Base-by-base conservation (phyloP, 441 rosid species). In the Bruguiera hainesii region DNA sequence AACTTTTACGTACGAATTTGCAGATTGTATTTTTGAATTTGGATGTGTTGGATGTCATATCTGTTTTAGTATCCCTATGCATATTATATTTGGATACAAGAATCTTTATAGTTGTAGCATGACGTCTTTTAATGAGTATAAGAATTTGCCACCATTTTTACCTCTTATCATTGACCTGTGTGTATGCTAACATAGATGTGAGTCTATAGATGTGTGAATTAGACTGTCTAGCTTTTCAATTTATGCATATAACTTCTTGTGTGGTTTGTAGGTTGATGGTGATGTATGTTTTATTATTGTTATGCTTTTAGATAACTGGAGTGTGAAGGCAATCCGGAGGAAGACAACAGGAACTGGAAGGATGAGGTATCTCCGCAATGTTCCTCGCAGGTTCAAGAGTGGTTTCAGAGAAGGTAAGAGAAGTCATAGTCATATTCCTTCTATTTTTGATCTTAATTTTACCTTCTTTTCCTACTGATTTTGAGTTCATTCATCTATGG, bases 401-500 rank as follows among this genome's bases (percentile, higher is more conserved):
- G 94, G 98, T 28, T 91, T 89, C 79, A 86, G 92, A 84, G 97
- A 92, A 83, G 96, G 98, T 89, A 74, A 35, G 33, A 9, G 4
- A 56, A 50, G 7, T 3, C 48, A n/a, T 29, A 10, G 0, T 46
- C n/a, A 33, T 1, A 0, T 9, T 8, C 5, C 16, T 57, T 63
- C 2, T 3, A 15, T 3, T n/a, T 16, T 9, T 13, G 20, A 25
- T 33, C 21, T 7, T 39, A 16, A 1, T 15, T 19, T 1, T n/a
- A 0, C 11, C 30, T 46, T 21, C 21, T 31, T 48, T 15, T 31
- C 0, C 13, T 7, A 39, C 2, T 21, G 2, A 5, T 8, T 6
- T 23, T 1, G 15, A 55, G 4, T 7, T 20, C 1, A 13, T 21
- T 4, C 3, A 26, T 2, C 26, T 20, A 6, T 6, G 5, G 2